These are phyloP conservation scores for Jimgerdemannia flammicorona DNA, from an alignment of 192 early-diverging fungal species.

Conservation along the genomic window DNA sequence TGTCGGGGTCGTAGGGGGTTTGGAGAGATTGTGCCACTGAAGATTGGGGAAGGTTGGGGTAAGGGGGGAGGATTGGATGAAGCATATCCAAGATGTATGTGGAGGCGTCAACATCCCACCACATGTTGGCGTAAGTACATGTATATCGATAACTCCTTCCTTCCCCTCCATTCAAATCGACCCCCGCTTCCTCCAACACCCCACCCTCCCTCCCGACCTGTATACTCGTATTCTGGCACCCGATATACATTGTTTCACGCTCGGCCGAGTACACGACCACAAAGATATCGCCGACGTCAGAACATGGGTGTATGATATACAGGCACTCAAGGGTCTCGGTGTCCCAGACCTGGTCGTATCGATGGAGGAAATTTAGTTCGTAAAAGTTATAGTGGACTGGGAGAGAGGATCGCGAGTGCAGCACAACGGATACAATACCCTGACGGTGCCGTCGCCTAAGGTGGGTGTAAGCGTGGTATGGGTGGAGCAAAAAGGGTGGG, in stretches of 20 bases:
- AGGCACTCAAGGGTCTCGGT: conserved; percentile 52
- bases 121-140: too few species aligned
- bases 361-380: background rate
- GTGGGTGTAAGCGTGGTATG: too few species aligned
- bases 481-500: background rate
- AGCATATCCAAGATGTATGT: conserved; percentile 13
- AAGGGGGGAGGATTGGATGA: conserved; percentile 4
- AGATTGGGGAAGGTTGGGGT: too few species aligned
- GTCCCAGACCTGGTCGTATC: conserved; percentile 51
- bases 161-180: conserved; percentile 32
- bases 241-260: conserved; percentile 58
- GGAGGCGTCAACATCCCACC: background rate
- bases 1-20: background rate
- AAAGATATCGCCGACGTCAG: conserved; percentile 69
- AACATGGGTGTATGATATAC: conserved; percentile 61
- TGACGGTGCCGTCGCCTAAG: conserved; percentile 66
- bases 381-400: background rate
- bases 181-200: background rate
- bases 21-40: conserved; percentile 23
- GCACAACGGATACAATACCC: conserved; percentile 20
- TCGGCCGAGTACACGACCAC: conserved; percentile 56
- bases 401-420: background rate
- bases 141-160: conserved; percentile 7
- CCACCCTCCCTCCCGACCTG: conserved; percentile 36
- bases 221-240: conserved; percentile 76